Evolutionary conservation across 164 flowering plant genomes (phyloP).

Genomic region (Paratinospora sagittata): DNA sequence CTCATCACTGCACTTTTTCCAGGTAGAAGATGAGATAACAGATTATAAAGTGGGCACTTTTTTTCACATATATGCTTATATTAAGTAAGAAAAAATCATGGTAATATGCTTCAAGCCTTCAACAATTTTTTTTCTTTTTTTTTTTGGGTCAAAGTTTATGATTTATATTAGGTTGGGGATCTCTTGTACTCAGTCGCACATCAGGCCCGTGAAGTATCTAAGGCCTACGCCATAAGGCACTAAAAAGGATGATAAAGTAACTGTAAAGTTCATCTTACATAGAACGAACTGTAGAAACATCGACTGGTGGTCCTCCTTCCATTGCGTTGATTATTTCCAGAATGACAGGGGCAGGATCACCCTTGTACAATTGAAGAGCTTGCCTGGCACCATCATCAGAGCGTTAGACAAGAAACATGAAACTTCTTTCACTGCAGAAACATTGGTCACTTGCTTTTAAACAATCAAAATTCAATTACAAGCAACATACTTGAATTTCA

Average conservation of each 20-base stretch:
- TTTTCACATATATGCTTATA: not conserved
- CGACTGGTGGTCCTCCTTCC: constrained; percentile 97
- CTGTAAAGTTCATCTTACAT: constrained; percentile 50
- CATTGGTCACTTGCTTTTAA: not conserved
- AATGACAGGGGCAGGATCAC: constrained; percentile 65
- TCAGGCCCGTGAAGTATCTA: not conserved
- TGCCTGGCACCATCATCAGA: constrained; percentile 52
- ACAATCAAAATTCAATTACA: not conserved
- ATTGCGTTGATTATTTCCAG: constrained; percentile 81
- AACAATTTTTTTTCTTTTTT: no score
- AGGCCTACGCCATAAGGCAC: not conserved
- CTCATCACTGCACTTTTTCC: not conserved
- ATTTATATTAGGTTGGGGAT: not conserved
- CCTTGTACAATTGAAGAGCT: constrained; percentile 88
- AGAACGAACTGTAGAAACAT: constrained; percentile 85
- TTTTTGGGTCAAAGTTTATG: not conserved
- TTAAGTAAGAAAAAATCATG: not conserved
- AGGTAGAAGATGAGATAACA: not conserved
- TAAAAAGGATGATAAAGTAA: not conserved
- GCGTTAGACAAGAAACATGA: not conserved
- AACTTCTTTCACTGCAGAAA: not conserved
- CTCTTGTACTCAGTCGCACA: not conserved
- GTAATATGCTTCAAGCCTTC: not conserved
- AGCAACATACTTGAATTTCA: constrained; percentile 75
- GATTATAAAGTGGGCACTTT: not conserved